These are phyloP conservation scores for Rubroboletus pulcherrimus DNA, from an alignment of 768 basidiomycete genomes.

Conservation along the genomic window DNA sequence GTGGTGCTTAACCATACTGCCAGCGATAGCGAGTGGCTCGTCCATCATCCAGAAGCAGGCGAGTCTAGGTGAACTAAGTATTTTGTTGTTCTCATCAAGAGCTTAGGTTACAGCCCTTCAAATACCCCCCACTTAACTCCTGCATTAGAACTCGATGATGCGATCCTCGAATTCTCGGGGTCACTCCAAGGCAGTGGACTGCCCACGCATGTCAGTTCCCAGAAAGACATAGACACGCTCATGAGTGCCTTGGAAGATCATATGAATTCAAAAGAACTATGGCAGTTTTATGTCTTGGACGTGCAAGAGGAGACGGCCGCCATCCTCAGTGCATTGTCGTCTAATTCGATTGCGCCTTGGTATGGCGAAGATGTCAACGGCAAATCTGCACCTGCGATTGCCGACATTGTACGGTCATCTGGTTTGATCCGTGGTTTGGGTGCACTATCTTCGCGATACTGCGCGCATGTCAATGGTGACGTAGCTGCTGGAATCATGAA, in stretches of 20 bases:
- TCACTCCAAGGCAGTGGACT: slow-evolving; percentile 63
- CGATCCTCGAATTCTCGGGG: slow-evolving; percentile 76
- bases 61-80: slow-evolving; percentile 17
- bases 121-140: slow-evolving; percentile 91
- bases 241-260: slow-evolving; percentile 57
- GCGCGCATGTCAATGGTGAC: slow-evolving; percentile 56
- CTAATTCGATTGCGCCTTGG: slow-evolving; percentile 51
- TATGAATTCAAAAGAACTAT: slow-evolving; percentile 67
- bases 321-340: slow-evolving; percentile 36
- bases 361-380: slow-evolving; percentile 53
- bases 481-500: slow-evolving; percentile 73
- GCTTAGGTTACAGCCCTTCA: slow-evolving; percentile 77
- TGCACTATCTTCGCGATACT: slow-evolving; percentile 61
- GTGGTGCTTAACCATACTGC: slow-evolving; percentile 98
- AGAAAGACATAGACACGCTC: slow-evolving; percentile 65
- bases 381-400: slow-evolving; percentile 62
- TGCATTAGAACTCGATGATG: slow-evolving; percentile 89
- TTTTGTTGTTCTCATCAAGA: slow-evolving; percentile 3
- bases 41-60: slow-evolving; percentile 96
- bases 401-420: slow-evolving; percentile 52
- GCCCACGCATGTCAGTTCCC: slow-evolving; percentile 63
- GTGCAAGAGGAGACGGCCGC: slow-evolving; percentile 56
- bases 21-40: slow-evolving; percentile 87
- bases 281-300: slow-evolving; percentile 94
- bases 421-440: slow-evolving; percentile 58